Evolutionary conservation across 2,329 filamentous ascomycete genomes (phyloP).

Genomic region (Lomentospora prolificans): DNA sequence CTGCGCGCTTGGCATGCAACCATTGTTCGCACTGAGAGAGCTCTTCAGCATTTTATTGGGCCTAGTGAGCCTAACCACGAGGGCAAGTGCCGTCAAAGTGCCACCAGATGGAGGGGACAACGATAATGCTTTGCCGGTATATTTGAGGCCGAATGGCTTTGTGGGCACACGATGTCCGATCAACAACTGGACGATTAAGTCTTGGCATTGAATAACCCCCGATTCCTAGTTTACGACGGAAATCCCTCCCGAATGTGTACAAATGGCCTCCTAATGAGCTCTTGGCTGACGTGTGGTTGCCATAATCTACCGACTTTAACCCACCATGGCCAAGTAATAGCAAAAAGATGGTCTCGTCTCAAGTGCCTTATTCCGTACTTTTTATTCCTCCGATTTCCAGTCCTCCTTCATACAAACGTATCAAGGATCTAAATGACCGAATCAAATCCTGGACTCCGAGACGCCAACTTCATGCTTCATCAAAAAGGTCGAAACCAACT

Average conservation of each 20-base stretch:
- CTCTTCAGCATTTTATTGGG: background rate
- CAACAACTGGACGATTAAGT: background rate
- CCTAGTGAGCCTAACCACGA: background rate
- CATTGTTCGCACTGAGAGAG: background rate
- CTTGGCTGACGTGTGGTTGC: background rate
- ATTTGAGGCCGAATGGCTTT: background rate
- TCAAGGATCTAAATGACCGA: constrained; percentile 8
- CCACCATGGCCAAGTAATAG: background rate
- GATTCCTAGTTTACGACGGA: background rate
- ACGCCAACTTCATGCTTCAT: constrained; percentile 9
- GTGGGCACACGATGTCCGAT: background rate
- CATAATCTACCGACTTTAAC: background rate
- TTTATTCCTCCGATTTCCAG: constrained; percentile 3
- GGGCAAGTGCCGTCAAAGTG: background rate
- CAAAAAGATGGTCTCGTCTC: background rate
- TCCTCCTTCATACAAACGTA: background rate
- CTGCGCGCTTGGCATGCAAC: background rate
- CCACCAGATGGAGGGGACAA: background rate
- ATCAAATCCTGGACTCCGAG: constrained; percentile 7
- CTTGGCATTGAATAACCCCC: background rate
- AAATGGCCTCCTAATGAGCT: background rate
- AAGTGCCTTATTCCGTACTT: background rate
- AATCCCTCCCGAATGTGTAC: background rate
- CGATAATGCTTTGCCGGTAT: no score
- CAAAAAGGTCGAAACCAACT: background rate